Percentiles rank a stretch among this genome's conserved stretches.
Evolutionary conservation across 768 basidiomycete species (phyloP).

Genomic region (Tricholoma flavovirens): DNA sequence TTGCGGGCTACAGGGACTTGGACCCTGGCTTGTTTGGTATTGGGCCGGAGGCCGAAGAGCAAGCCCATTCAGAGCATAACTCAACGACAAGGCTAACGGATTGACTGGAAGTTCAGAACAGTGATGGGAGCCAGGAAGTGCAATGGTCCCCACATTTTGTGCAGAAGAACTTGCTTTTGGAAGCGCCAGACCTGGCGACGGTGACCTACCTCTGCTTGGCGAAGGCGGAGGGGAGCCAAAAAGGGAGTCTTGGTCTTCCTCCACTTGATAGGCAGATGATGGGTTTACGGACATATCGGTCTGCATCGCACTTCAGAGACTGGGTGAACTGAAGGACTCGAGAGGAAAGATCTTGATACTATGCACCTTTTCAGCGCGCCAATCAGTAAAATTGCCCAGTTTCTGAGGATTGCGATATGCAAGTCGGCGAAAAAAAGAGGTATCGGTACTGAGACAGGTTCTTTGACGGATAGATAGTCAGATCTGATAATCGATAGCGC

Average conservation of each 20-base stretch:
- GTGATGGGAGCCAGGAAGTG: conserved; percentile 93
- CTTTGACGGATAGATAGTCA: no score
- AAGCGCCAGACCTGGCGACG: conserved; percentile 54
- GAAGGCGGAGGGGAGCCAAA: conserved; percentile 80
- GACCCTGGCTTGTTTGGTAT: conserved; percentile 10
- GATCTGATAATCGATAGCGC: no score
- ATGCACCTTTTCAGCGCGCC: conserved; percentile 15
- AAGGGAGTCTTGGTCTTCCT: conserved; percentile 63
- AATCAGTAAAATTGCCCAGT: neutral
- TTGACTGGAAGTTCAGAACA: conserved; percentile 82
- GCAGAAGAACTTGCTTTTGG: conserved; percentile 43
- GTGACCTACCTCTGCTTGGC: conserved; percentile 68
- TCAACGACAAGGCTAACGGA: conserved; percentile 68
- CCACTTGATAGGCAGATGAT: conserved; percentile 10
- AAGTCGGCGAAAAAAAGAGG: neutral
- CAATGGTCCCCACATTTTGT: conserved; percentile 97
- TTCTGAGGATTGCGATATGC: neutral
- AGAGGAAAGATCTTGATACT: neutral
- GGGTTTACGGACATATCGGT: conserved; percentile 9
- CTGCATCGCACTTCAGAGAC: conserved; percentile 14
- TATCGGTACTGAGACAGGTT: neutral
- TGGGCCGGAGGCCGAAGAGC: conserved; percentile 36
- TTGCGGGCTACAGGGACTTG: conserved; percentile 4
- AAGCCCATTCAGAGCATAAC: conserved; percentile 24
- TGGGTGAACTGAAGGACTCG: conserved; percentile 4